Percentiles rank a stretch among this genome's conserved stretches.
phyloP scores from a whole-genome alignment of 805 yeast species.

The Sugiyamaella smithiae region DNA sequence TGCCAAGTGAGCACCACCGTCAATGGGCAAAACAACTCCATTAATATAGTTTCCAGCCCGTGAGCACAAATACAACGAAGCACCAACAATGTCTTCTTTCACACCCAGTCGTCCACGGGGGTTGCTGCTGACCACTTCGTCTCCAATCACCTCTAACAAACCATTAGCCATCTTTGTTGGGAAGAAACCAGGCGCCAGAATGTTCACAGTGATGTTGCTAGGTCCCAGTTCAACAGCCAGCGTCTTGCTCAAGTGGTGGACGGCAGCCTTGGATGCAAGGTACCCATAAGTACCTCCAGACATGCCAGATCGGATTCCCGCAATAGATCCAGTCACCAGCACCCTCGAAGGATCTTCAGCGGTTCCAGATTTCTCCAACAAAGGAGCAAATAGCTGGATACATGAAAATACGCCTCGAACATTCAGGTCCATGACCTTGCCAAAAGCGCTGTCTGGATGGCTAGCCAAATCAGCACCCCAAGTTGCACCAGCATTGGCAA shows the following conservation, averaged over 20 bases:
- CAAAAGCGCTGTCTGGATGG: constrained; percentile 61
- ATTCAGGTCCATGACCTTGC: constrained; percentile 61
- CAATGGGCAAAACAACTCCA: constrained; percentile 65
- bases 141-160: constrained; percentile 50
- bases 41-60: constrained; percentile 60
- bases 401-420: constrained; percentile 66
- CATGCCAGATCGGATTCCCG: constrained; percentile 46
- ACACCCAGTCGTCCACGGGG: constrained; percentile 64
- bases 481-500: constrained; percentile 77
- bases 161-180: constrained; percentile 75
- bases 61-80: constrained; percentile 54
- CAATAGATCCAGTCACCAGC: constrained; percentile 63
- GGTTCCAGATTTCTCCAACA: constrained; percentile 51
- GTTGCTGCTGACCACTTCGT: constrained; percentile 49
- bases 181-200: constrained; percentile 74
- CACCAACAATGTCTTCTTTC: constrained; percentile 56
- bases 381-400: constrained; percentile 60
- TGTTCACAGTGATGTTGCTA: constrained; percentile 62
- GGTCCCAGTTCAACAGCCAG: constrained; percentile 68
- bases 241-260: constrained; percentile 61
- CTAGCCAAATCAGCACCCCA: constrained; percentile 67
- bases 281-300: constrained; percentile 65
- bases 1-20: constrained; percentile 51
- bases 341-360: constrained; percentile 62
- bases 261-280: constrained; percentile 71